Evolutionary conservation across 2,329 filamentous ascomycete genomes (phyloP), one percentile per base, ranked within the genome.

Genomic region (Colletotrichum melonis): DNA sequence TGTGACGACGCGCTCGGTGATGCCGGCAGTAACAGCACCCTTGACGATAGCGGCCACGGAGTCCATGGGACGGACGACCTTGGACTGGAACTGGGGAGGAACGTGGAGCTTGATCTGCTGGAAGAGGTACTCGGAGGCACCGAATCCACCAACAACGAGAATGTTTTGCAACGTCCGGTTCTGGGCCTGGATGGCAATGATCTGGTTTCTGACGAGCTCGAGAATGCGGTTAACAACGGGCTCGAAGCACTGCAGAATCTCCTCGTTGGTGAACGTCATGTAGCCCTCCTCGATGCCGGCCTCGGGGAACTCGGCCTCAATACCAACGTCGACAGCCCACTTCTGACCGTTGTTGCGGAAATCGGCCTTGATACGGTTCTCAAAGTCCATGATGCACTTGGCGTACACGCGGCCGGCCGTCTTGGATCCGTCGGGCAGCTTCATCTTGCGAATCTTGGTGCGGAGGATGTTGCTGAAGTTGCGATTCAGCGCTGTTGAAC

Each of bases 361-460:
- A 84, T 98, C 97, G 63, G 97, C 97, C 89, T 99, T 99, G 90
- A 99, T 98, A 83, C 97, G 90, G 90, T 98, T 98, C 87, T 99
- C 97, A 80, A 99, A 99, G 85, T 99, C 97, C 96, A 98, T 98
- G 84, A 99, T 98, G 83, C 96, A 98, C 87, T 98, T 98, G 77
- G 96, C 96, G 83, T 98, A 98, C 67, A 99, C 97, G 84, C 96
- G 95, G 56, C 96, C 96, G n/a, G 97, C 96, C 3, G 95, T 98
- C 86, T 96, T 97, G 78, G 96, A 98, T 59, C 95, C 96, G 80
- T 98, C 96, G 1, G 97, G 95, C 58, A 99, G 88, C 86, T 98
- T 98, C 97, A 98, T 98, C 88, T 98, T 98, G 78, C 96, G 91
- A 79, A 99, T 98, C 88, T 98, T 98, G 74, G 96, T 97, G 67